Evolutionary conservation across 495 filamentous ascomycete genomes (phyloP).

Genomic region (Aspergillus kassunensis): DNA sequence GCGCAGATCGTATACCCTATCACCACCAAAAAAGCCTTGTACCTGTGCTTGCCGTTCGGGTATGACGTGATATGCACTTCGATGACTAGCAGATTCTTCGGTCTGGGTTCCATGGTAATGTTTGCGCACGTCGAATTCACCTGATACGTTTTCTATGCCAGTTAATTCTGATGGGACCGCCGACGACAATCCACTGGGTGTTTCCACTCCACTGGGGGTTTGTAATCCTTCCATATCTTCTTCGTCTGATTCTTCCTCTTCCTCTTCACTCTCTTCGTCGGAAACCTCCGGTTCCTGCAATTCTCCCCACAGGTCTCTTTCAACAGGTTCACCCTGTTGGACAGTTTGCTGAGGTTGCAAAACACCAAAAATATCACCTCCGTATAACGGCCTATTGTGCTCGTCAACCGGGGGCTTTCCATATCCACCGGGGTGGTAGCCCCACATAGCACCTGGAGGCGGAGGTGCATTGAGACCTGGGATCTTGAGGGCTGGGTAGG

Average conservation of each 20-base stretch:
- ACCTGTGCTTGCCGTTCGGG: constrained; percentile 79
- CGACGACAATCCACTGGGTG: constrained; percentile 75
- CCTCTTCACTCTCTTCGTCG: constrained; percentile 78
- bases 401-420: constrained; percentile 95
- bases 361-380: constrained; percentile 90
- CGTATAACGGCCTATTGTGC: constrained; percentile 82
- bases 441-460: constrained; percentile 91
- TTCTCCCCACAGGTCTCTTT: constrained; percentile 89
- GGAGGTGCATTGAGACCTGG: constrained; percentile 94
- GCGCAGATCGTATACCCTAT: constrained; percentile 83
- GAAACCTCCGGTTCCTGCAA: constrained; percentile 79
- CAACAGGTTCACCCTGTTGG: constrained; percentile 73
- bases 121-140: constrained; percentile 91
- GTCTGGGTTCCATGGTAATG: constrained; percentile 81
- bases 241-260: constrained; percentile 64
- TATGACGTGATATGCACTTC: constrained; percentile 82
- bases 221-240: constrained; percentile 62
- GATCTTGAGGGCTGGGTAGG: constrained; percentile 88
- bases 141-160: constrained; percentile 66
- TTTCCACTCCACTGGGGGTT: constrained; percentile 74
- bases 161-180: constrained; percentile 74
- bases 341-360: constrained; percentile 59
- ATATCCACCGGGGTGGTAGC: constrained; percentile 91
- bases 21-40: constrained; percentile 93
- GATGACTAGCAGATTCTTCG: constrained; percentile 70